These are phyloP conservation scores for Lagenidium giganteum DNA, from an alignment of 352 stramenopile species.

Conservation along the genomic window DNA sequence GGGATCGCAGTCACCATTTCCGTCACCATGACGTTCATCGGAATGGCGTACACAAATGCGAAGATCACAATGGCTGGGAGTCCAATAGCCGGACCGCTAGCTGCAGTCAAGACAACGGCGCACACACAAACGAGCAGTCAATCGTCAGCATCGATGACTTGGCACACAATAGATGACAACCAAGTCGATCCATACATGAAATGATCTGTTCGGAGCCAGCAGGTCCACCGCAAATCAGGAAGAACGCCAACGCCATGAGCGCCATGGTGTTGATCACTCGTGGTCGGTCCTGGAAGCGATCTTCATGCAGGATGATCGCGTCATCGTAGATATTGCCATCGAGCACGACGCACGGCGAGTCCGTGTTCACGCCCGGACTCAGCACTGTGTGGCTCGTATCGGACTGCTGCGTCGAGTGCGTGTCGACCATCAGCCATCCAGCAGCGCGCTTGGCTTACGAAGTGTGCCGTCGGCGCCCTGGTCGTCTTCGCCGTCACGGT, in stretches of 20 bases:
- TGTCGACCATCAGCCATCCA: no score
- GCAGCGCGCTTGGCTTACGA: no score
- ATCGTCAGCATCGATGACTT: not conserved
- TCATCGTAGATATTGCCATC: no score
- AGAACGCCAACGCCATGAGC: slow-evolving; percentile 54
- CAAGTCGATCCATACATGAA: slow-evolving; percentile 11
- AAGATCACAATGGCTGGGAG: slow-evolving; percentile 30
- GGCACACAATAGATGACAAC: not conserved
- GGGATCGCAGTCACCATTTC: slow-evolving; percentile 47
- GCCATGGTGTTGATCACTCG: slow-evolving; percentile 28
- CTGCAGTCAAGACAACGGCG: slow-evolving; percentile 6
- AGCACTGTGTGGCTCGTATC: no score
- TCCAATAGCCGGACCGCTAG: slow-evolving; percentile 32
- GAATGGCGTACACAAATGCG: slow-evolving; percentile 40
- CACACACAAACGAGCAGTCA: not conserved
- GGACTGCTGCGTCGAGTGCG: no score
- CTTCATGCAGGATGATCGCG: no score
- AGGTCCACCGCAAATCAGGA: slow-evolving; percentile 38
- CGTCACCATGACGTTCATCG: slow-evolving; percentile 36
- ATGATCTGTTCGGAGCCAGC: slow-evolving; percentile 38
- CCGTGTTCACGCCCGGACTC: no score
- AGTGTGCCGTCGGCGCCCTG: no score
- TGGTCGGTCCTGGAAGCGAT: not conserved
- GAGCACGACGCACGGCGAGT: not conserved
- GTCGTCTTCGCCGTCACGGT: no score